Conservation (phyloP, 106 monocot species). For the Iris macrosiphon region DNA sequence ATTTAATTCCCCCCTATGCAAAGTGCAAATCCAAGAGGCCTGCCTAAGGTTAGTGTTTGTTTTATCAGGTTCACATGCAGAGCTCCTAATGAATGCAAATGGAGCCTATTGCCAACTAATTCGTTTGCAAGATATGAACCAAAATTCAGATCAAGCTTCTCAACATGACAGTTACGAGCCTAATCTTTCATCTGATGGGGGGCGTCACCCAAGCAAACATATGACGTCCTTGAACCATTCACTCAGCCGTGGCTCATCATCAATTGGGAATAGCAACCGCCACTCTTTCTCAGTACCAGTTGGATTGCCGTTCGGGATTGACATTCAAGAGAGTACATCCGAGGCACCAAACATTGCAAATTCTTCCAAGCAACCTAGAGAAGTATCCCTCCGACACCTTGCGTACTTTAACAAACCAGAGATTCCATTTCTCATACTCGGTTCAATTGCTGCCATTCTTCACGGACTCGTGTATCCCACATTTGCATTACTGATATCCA, state of each 20-base stretch:
- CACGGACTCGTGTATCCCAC: conserved; percentile 19
- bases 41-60: not conserved
- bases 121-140: conserved; percentile 29
- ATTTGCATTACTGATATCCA: conserved; percentile 21
- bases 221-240: conserved; percentile 7
- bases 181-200: not conserved
- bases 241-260: conserved; percentile 16
- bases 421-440: conserved; percentile 16
- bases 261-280: conserved; percentile 3
- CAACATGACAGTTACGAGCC: not conserved
- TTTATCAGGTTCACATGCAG: conserved; percentile 25
- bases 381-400: conserved; percentile 24
- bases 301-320: conserved; percentile 10
- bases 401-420: conserved; percentile 33
- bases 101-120: conserved; percentile 39
- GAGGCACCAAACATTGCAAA: not conserved
- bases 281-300: conserved; percentile 2
- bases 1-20: too few relatives aligned
- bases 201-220: not conserved
- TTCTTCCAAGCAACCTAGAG: conserved; percentile 5
- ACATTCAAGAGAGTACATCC: conserved; percentile 1
- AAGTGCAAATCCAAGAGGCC: too few relatives aligned
- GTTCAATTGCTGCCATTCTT: conserved; percentile 17
- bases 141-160: conserved; percentile 9
- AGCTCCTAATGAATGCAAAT: conserved; percentile 18